A percentile compares a stretch with the other conserved stretches of the same genome.
phyloP scores from a whole-genome alignment of 2,329 filamentous ascomycete genomes.

The Pseudogymnoascus sp. region DNA sequence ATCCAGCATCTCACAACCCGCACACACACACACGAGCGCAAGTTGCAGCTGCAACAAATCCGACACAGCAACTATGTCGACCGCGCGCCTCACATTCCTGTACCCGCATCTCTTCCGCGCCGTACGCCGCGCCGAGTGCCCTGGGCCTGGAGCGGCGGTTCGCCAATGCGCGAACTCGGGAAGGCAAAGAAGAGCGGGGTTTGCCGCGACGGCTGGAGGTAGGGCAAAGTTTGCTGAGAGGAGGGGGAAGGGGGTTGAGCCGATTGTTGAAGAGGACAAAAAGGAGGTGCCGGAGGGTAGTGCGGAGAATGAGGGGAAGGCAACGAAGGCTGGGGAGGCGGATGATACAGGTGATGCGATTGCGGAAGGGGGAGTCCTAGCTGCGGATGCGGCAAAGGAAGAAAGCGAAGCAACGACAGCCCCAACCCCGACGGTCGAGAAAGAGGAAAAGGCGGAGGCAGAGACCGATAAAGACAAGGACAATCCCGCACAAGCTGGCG shows the following conservation, averaged over 20 bases:
- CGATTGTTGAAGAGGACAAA: constrained; percentile 32
- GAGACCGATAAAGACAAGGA: constrained; percentile 10
- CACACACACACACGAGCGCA: neutral
- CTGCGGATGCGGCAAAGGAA: constrained; percentile 10
- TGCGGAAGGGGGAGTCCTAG: constrained; percentile 10
- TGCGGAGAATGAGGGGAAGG: neutral
- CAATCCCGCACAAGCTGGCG: neutral
- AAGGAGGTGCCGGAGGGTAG: constrained; percentile 13
- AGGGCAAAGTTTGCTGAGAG: constrained; percentile 43
- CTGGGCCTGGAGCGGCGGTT: constrained; percentile 29
- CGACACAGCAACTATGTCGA: constrained; percentile 43
- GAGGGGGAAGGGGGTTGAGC: constrained; percentile 56
- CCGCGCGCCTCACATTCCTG: constrained; percentile 56
- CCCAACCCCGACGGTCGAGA: constrained; percentile 4
- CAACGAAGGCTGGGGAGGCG: constrained; percentile 23
- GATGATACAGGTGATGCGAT: constrained; percentile 16
- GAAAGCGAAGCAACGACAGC: neutral
- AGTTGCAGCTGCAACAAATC: neutral
- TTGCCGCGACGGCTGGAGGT: constrained; percentile 33
- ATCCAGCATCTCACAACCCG: neutral
- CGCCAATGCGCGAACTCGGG: constrained; percentile 23
- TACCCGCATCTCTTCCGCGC: constrained; percentile 60
- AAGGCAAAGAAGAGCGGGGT: constrained; percentile 26
- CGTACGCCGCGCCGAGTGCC: constrained; percentile 38
- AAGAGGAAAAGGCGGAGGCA: constrained; percentile 8